phyloP scores from a whole-genome alignment of 2,329 filamentous ascomycete species.

The Periglandula ipomoeae region DNA sequence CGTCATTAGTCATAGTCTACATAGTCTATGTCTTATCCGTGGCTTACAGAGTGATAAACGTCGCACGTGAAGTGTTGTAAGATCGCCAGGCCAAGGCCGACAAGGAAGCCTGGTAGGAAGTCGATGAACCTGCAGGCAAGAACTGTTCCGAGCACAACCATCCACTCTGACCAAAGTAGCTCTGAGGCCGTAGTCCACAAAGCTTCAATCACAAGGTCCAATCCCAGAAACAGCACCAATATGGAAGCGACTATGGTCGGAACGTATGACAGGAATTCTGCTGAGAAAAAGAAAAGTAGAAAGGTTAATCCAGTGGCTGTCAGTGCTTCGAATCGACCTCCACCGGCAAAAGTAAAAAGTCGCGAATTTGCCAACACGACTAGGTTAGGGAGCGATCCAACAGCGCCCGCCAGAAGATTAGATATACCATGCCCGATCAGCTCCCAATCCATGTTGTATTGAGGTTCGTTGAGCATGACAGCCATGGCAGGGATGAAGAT shows the following conservation, averaged over 20 bases:
- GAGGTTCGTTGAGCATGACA: background rate
- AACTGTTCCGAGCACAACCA: background rate
- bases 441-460: background rate
- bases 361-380: background rate
- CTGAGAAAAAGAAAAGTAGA: background rate
- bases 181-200: background rate
- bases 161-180: background rate
- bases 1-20: background rate
- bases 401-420: background rate
- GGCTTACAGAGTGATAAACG: background rate
- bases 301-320: background rate
- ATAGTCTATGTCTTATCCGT: background rate
- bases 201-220: background rate
- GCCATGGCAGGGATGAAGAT: conserved; percentile 1
- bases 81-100: background rate
- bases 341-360: background rate
- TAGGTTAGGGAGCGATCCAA: conserved; percentile 1
- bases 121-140: background rate
- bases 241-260: background rate
- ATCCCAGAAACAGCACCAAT: background rate
- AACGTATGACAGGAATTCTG: background rate
- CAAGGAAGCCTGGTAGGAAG: background rate
- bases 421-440: background rate
- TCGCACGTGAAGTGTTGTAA: background rate
- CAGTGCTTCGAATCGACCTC: background rate